Evolutionary conservation across 352 stramenopile genomes (phyloP), one percentile per base, ranked within the genome.

Genomic region (Globisporangium cederbergense): DNA sequence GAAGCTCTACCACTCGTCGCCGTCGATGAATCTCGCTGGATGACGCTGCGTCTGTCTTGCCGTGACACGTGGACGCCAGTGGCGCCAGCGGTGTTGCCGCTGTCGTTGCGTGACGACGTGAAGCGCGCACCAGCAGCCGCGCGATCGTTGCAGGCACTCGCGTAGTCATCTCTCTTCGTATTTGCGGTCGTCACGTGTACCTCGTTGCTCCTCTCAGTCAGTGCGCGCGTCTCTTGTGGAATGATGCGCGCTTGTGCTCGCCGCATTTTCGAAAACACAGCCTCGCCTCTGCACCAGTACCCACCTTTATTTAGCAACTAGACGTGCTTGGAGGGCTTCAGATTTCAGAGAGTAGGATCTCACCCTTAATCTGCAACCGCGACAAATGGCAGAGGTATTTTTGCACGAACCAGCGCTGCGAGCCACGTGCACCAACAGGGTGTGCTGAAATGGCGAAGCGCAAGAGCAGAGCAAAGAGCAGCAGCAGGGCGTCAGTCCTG

Each of bases 291-390:
- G 40, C 40, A 46, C 40, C 40, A 46, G 14, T 52, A 52, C 36
- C 0, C 22, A 18, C 43, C 42, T 9, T 20, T 2, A 51, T 22
- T 42, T 22, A 58, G 53, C 70, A 72, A 59, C 68, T 30, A 50
- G 30, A 40, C 30, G 38, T 59, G 22, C 9, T 14, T 59, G 14
- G 32, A 36, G 22, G 30, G 32, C 13, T 30, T 42, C 5, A 52
- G 53, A 36, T 54, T 20, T 38, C 25, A 57, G 1, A 66, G 42
- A 46, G 25, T 47, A n/a, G 14, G 40, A 46, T 46, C 18, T 14
- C 14, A 7, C 40, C 14, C 40, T 46, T 6, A 46, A 46, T 46
- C 14, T 18, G 40, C 40, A 46, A 43, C 0, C 36, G 0, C 9
- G 2, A 42, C 1, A 42, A 42, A 42, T 8, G 14, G 13, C 5